Conservation (phyloP, 2,329 filamentous ascomycete species). For the Raffaelea ambrosiae region DNA sequence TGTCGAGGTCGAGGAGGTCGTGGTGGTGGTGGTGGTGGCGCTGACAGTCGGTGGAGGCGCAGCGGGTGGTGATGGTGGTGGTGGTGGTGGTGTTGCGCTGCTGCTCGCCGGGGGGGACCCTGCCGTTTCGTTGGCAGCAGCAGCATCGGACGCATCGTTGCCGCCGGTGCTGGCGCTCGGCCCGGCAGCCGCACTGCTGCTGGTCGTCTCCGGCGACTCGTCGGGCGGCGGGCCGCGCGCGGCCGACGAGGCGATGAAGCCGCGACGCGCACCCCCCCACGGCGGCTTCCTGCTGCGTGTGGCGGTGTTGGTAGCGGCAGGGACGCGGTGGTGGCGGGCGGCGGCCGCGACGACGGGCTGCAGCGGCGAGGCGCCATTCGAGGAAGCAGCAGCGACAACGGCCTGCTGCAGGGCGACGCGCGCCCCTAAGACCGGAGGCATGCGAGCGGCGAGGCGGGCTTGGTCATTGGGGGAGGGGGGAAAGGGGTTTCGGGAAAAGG, state of each 20-base stretch:
- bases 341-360: background rate
- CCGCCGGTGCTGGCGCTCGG: no score
- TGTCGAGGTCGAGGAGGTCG: background rate
- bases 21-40: background rate
- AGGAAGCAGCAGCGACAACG: background rate
- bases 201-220: no score
- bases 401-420: no score
- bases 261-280: background rate
- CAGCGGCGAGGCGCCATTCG: background rate
- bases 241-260: slow-evolving; percentile 5
- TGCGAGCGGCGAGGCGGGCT: background rate
- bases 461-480: background rate
- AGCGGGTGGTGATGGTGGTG: background rate
- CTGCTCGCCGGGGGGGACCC: background rate
- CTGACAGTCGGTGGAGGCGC: background rate
- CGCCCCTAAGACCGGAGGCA: background rate
- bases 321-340: background rate
- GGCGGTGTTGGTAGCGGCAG: no score
- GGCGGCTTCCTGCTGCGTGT: no score
- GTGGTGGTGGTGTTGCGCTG: background rate
- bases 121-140: background rate
- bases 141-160: background rate
- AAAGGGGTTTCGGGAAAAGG: background rate
- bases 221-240: slow-evolving; percentile 3
- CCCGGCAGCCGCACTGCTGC: no score